Percentiles rank a stretch among this genome's conserved stretches.
phyloP scores from a whole-genome alignment of 1,284 basidiomycete species.

The Tranzscheliella williamsii region DNA sequence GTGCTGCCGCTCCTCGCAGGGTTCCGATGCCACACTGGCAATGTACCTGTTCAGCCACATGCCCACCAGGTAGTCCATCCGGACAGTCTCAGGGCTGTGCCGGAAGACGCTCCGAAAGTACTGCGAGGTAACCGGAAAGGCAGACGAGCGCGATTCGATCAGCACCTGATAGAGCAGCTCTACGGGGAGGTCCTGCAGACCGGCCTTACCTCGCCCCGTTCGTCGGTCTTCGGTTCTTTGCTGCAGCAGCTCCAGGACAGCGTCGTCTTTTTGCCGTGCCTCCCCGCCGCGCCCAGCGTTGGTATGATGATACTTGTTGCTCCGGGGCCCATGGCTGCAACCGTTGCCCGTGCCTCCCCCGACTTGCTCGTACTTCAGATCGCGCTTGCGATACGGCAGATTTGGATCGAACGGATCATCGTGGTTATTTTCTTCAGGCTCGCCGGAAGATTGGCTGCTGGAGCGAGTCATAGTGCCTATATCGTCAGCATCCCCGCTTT shows the following conservation, averaged over 20 bases:
- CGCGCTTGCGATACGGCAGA: conserved; percentile 6
- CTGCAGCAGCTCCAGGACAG: neutral
- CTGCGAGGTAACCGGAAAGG: conserved; percentile 8
- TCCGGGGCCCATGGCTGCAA: neutral
- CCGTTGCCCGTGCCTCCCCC: conserved; percentile 2
- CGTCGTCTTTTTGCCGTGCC: no score
- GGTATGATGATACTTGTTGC: neutral
- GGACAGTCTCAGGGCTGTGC: conserved; percentile 1
- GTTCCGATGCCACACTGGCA: neutral
- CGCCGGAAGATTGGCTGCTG: neutral
- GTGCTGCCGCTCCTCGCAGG: no score
- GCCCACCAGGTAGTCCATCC: conserved; percentile 10
- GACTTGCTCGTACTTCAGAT: conserved; percentile 14
- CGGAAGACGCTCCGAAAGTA: conserved; percentile 10
- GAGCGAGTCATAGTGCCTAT: neutral
- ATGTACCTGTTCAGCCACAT: conserved; percentile 15
- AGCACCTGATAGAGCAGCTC: conserved; percentile 25
- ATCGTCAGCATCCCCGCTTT: neutral
- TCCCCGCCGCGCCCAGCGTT: no score
- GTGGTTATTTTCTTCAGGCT: neutral
- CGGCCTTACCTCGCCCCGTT: neutral
- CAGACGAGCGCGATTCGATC: conserved; percentile 8
- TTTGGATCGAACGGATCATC: conserved; percentile 14
- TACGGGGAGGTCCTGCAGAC: conserved; percentile 19
- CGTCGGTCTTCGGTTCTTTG: neutral